Evolutionary conservation across 805 yeast species (phyloP), one percentile per base, ranked within the genome.

Genomic region (Saccharomyces cerevisiae): DNA sequence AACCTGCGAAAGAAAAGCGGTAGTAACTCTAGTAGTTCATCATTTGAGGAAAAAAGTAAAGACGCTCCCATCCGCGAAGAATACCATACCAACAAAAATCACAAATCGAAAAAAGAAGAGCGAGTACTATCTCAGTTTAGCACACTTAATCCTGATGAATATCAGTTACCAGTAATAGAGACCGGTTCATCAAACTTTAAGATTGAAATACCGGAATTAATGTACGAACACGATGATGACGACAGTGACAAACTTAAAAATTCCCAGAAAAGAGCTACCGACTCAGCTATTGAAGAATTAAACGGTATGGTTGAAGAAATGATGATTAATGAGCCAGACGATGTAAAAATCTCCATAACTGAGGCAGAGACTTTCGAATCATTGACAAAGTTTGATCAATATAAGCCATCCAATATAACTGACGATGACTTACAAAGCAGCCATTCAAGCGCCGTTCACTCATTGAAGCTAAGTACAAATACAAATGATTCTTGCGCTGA

Each of bases 261-360:
- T 50, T 55, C 57, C 11, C 56, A 51, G 22, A 52, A 47, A 11
- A 48, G 50, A 8, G 53, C 55, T 21, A 51, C 61, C 6, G 54
- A 57, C 6, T 58, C 57, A 29, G 59, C 69, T 2, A 61, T 70
- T 27, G 71, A 70, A 29, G 72, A 66, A 41, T 51, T 76, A 48
- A 63, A 63, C 4, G 62, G 65, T 14, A 70, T 73, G 72, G 73
- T 73, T 26, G 74, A 72, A 49, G 61, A 70, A 14, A 59, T 72
- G 67, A 61, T 60, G 31, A 28, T 57, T 10, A 55, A 50, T 27
- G 56, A 56, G n/a, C 46, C 48, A 10, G 29, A 51, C 2, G 55
- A 54, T 13, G 49, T 52, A 26, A 52, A 46, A 24, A 53, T 50
- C 10, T 43, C 58, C 10, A 46, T 51, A 30, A 57, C 59, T 2